A percentile compares a stretch with the other conserved stretches of the same genome.
Conservation (phyloP, 768 basidiomycete genomes). For the Dacryopinax spathularia region DNA sequence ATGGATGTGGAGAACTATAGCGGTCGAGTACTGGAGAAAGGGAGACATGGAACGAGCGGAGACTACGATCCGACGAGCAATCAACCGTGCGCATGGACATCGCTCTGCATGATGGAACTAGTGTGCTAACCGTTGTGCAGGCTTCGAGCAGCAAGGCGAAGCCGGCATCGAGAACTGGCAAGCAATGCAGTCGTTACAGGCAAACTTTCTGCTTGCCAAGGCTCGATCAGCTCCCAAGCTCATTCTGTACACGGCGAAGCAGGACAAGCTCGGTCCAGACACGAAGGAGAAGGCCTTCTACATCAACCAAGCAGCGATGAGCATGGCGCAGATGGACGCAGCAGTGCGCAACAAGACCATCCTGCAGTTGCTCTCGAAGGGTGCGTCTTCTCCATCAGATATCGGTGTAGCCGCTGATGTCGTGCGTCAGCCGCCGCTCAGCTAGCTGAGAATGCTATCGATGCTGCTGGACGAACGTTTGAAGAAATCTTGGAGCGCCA, state of each 20-base stretch:
- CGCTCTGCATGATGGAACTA: neutral
- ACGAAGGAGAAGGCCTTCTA: constrained; percentile 28
- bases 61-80: constrained; percentile 48
- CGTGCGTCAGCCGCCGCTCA: constrained; percentile 56
- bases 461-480: constrained; percentile 69
- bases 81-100: constrained; percentile 20
- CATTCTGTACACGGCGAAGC: constrained; percentile 31
- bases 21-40: constrained; percentile 76
- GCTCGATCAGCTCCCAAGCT: constrained; percentile 76
- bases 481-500: constrained; percentile 62
- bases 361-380: constrained; percentile 51
- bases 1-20: constrained; percentile 35
- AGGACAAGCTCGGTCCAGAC: constrained; percentile 17
- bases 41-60: constrained; percentile 64
- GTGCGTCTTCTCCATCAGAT: constrained; percentile 24
- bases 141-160: constrained; percentile 36
- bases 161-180: constrained; percentile 26
- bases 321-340: constrained; percentile 44
- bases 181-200: constrained; percentile 38
- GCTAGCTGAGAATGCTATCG: constrained; percentile 63
- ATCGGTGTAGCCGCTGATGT: constrained; percentile 9
- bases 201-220: constrained; percentile 73
- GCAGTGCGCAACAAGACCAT: constrained; percentile 33
- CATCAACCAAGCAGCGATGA: constrained; percentile 42
- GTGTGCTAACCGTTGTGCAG: constrained; percentile 26